A percentile compares a stretch with the other conserved stretches of the same genome.
Conservation (phyloP, 257 asterid species). For the Solanum bulbocastanum region DNA sequence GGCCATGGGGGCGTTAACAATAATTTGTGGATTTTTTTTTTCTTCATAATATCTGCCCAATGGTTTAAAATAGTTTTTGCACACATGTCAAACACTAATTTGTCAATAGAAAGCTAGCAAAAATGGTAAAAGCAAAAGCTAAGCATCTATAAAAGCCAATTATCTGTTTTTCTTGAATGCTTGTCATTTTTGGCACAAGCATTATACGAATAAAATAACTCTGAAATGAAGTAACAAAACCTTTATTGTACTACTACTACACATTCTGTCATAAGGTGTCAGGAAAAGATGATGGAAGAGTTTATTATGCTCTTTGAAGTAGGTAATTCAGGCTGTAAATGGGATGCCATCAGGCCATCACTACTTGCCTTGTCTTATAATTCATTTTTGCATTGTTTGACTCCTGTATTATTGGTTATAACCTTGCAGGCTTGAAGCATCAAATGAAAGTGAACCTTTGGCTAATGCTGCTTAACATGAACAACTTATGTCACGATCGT, state of each 20-base stretch:
- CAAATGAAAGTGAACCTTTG: slow-evolving; percentile 32
- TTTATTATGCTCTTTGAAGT: not conserved
- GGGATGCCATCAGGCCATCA: not conserved
- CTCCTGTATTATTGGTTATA: not conserved
- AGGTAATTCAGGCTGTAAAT: not conserved
- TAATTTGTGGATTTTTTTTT: not conserved
- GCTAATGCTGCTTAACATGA: slow-evolving; percentile 43
- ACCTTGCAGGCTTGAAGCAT: slow-evolving; percentile 50
- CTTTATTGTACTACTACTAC: not conserved
- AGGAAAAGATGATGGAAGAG: not conserved
- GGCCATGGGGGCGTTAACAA: not conserved
- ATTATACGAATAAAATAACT: not conserved
- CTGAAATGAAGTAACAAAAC: not conserved
- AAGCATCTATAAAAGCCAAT: not conserved
- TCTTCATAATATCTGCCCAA: not conserved
- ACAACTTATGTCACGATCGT: not conserved
- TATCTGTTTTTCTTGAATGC: not conserved
- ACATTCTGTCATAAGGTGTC: not conserved
- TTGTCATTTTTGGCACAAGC: not conserved
- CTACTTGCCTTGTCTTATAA: not conserved
- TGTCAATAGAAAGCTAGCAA: not conserved
- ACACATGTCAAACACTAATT: not conserved
- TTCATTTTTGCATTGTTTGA: not conserved
- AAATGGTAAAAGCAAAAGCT: not conserved
- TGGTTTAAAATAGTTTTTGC: not conserved